Evolutionary conservation across 345 rosid species (phyloP).

Genomic region (Eucalyptus sp.): DNA sequence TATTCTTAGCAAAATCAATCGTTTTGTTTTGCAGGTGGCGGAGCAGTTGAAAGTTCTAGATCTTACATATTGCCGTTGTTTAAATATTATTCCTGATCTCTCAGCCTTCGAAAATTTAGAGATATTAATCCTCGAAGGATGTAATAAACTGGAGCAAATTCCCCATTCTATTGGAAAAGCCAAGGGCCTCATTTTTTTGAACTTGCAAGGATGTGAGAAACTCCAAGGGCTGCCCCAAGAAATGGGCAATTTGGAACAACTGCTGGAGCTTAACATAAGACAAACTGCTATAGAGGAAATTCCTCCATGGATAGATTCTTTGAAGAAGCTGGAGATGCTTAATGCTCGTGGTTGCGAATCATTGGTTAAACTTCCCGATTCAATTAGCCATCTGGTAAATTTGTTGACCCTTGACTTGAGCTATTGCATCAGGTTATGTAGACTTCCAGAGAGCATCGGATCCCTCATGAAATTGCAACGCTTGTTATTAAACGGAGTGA

Average conservation of each 20-base stretch:
- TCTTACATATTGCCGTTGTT: neutral
- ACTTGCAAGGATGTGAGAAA: neutral
- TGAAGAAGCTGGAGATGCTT: neutral
- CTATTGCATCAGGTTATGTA: neutral
- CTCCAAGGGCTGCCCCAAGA: neutral
- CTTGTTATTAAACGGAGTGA: neutral
- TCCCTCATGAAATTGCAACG: neutral
- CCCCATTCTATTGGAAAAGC: neutral
- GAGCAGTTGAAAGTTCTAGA: neutral
- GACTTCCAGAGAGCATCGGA: neutral
- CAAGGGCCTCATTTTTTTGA: neutral
- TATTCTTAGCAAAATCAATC: neutral
- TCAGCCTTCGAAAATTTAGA: neutral
- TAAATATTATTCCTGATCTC: neutral
- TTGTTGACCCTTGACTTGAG: neutral
- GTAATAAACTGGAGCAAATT: neutral
- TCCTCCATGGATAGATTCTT: neutral
- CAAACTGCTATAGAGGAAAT: neutral
- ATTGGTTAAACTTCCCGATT: neutral
- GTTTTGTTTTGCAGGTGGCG: neutral
- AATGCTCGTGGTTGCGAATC: neutral
- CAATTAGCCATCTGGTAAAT: neutral
- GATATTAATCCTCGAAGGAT: neutral
- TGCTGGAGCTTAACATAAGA: neutral
- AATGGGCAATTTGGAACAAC: neutral